Conservation (phyloP, 805 yeast genomes). For the Hagleromyces aurorensis region DNA sequence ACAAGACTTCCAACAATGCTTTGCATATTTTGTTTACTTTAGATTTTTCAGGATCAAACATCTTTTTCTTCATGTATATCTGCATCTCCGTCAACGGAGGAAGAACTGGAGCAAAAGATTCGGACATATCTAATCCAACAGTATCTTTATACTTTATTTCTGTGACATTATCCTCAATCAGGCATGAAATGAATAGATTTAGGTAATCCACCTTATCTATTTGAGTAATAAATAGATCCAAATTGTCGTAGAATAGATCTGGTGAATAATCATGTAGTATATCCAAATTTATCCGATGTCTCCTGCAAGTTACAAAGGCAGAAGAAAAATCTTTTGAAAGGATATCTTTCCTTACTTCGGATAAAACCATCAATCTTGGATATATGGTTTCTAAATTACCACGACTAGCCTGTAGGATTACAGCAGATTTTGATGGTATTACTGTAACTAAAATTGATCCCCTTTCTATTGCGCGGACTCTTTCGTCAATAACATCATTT, state of each 20-base stretch:
- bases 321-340: conserved; percentile 45
- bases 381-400: conserved; percentile 92
- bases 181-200: conserved; percentile 79
- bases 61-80: conserved; percentile 36
- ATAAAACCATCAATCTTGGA: conserved; percentile 86
- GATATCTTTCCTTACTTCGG: conserved; percentile 71
- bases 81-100: conserved; percentile 33
- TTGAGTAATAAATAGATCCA: conserved; percentile 62
- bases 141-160: conserved; percentile 79
- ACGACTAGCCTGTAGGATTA: conserved; percentile 87
- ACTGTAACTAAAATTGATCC: conserved; percentile 80
- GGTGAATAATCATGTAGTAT: conserved; percentile 85
- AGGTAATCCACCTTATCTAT: conserved; percentile 66
- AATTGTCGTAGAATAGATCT: conserved; percentile 49
- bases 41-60: conserved; percentile 35
- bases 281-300: conserved; percentile 87
- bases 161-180: conserved; percentile 81
- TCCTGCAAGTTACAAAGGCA: conserved; percentile 82
- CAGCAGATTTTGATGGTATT: conserved; percentile 75
- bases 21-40: conserved; percentile 76
- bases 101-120: conserved; percentile 25
- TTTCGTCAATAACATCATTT: conserved; percentile 52
- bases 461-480: conserved; percentile 81
- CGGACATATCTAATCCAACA: conserved; percentile 22
- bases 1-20: conserved; percentile 51